Conservation (phyloP, 164 flowering plant genomes). For the Macadamia tetraphylla region DNA sequence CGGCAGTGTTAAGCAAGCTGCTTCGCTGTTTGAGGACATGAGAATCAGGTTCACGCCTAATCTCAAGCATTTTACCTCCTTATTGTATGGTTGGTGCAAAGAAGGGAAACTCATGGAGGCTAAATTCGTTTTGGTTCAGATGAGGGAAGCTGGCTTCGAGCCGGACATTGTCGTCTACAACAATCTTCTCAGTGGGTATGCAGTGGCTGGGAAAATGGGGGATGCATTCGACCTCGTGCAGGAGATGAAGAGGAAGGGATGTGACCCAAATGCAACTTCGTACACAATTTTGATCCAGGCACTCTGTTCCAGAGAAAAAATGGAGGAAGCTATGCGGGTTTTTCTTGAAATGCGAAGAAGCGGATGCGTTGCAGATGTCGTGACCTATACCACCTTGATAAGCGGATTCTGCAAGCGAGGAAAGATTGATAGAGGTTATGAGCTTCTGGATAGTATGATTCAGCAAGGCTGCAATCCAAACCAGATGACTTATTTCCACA, state of each 20-base stretch:
- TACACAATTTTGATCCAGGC: conserved; percentile 77
- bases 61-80: conserved; percentile 72
- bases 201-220: conserved; percentile 55
- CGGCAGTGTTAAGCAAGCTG: conserved; percentile 84
- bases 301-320: conserved; percentile 54
- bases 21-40: conserved; percentile 78
- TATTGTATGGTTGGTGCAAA: conserved; percentile 84
- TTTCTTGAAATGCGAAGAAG: conserved; percentile 59
- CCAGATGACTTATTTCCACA: conserved; percentile 54
- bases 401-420: conserved; percentile 89
- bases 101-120: conserved; percentile 92
- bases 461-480: conserved; percentile 56
- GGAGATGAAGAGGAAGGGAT: conserved; percentile 70
- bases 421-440: conserved; percentile 57
- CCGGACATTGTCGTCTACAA: conserved; percentile 84
- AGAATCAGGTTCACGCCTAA: conserved; percentile 49
- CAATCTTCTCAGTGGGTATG: conserved; percentile 70
- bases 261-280: conserved; percentile 74
- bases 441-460: conserved; percentile 67
- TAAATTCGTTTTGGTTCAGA: conserved; percentile 64
- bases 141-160: conserved; percentile 70
- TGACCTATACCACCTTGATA: conserved; percentile 74
- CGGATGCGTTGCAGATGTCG: conserved; percentile 75
- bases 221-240: conserved; percentile 69
- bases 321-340: conserved; percentile 74